These are phyloP conservation scores for Rickenella mellea DNA, from an alignment of 768 basidiomycete species.

Conservation along the genomic window DNA sequence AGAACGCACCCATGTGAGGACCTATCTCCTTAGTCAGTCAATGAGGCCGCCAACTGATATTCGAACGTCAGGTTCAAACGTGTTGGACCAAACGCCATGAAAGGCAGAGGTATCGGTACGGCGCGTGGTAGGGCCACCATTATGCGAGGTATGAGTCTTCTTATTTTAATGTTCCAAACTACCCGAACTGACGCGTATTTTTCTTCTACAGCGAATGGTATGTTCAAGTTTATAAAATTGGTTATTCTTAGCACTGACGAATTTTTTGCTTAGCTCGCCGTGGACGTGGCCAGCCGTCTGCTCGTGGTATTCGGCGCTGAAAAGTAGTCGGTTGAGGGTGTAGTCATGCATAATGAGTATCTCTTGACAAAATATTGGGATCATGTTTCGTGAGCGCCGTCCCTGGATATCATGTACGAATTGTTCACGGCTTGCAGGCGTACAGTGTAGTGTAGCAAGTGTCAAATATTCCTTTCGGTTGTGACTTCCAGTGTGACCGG, in stretches of 20 bases:
- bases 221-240: conserved; percentile 11
- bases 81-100: conserved; percentile 96
- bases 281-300: conserved; percentile 71
- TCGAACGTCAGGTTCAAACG: conserved; percentile 81
- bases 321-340: neutral
- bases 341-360: conserved; percentile 5
- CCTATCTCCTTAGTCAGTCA: conserved; percentile 3
- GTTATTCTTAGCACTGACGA: conserved; percentile 1
- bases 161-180: conserved; percentile 3
- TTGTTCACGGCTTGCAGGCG: neutral
- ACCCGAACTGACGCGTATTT: conserved; percentile 11
- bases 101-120: conserved; percentile 97
- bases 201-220: conserved; percentile 63
- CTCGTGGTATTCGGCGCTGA: conserved; percentile 78
- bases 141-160: conserved; percentile 72
- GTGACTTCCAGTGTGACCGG: no score
- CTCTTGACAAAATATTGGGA: neutral
- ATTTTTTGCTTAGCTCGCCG: conserved; percentile 55
- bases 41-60: neutral
- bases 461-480: no score
- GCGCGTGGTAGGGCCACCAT: conserved; percentile 98
- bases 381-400: conserved; percentile 1
- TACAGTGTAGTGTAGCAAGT: no score
- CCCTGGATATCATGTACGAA: neutral
- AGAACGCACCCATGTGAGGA: conserved; percentile 95